phyloP scores from a whole-genome alignment of 2,329 filamentous ascomycete genomes.

The Gaeumannomyces sp. region DNA sequence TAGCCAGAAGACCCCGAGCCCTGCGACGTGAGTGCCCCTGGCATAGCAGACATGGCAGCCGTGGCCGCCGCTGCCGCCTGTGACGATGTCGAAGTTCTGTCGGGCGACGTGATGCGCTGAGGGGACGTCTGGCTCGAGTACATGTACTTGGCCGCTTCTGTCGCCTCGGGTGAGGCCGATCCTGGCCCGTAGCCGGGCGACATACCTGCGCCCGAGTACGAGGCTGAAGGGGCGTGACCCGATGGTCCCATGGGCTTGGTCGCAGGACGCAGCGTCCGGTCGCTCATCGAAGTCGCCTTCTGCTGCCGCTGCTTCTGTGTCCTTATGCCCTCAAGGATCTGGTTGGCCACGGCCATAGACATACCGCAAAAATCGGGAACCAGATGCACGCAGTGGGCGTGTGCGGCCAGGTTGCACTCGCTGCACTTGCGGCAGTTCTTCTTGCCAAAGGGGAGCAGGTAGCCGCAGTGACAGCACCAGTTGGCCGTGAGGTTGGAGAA shows the following conservation, averaged over 20 bases:
- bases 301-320: slow-evolving; percentile 64
- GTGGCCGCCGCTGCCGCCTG: slow-evolving; percentile 46
- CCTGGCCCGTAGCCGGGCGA: slow-evolving; percentile 24
- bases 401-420: slow-evolving; percentile 90
- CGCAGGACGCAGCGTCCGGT: slow-evolving; percentile 57
- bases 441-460: slow-evolving; percentile 87
- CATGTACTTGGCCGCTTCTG: slow-evolving; percentile 59
- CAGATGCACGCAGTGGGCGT: slow-evolving; percentile 86
- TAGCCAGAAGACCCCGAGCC: slow-evolving; percentile 18
- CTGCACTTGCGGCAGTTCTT: slow-evolving; percentile 90
- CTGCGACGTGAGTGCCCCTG: slow-evolving; percentile 35
- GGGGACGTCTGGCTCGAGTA: slow-evolving; percentile 49
- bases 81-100: slow-evolving; percentile 44
- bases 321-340: slow-evolving; percentile 82
- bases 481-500: slow-evolving; percentile 98
- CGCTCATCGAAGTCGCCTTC: slow-evolving; percentile 52
- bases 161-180: slow-evolving; percentile 44
- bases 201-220: slow-evolving; percentile 12
- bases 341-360: slow-evolving; percentile 95
- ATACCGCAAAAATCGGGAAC: slow-evolving; percentile 99
- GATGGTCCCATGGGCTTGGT: slow-evolving; percentile 35
- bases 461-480: slow-evolving; percentile 99
- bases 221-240: slow-evolving; percentile 18
- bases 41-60: slow-evolving; percentile 52
- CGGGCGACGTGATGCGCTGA: slow-evolving; percentile 39